Evolutionary conservation across 2,329 filamentous ascomycete species (phyloP), one percentile per base, ranked within the genome.

Genomic region (Xylaria polymorpha): DNA sequence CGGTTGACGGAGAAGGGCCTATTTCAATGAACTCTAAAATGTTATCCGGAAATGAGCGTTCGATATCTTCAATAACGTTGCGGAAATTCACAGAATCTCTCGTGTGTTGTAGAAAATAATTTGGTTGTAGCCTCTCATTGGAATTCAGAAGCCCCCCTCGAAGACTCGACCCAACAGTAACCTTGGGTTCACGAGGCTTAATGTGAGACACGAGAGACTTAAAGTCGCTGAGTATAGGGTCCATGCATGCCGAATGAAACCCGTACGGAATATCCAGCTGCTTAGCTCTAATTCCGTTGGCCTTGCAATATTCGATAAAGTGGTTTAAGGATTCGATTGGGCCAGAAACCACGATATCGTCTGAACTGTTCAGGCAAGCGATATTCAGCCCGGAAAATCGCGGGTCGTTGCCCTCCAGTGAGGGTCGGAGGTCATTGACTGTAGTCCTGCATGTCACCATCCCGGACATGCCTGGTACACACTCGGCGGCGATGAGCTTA

Each of bases 331-430:
- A 39, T 1, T 65, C 51, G 18, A 72, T 66, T 1, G 76, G 67
- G 0, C 79, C 77, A 50, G 74, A 73, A 6, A 80, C 67, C 14
- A 80, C 79, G 6, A 72, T 74, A 37, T 78, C 77, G 12, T 73
- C 70, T 1, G 72, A 72, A 15, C 77, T 74, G 53, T 80, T 81
- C 46, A 75, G 68, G 66, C 79, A 81, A 6, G 79, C 75, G 25
- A 81, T 69, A 20, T 48, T 25, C 5, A 77, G 35, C 4, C 61
- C 68, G 8, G 46, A n/a, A 32, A 72, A 64, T n/a, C 63, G 46
- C 15, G 57, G 12, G 25, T 56, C 53, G 46, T 61, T 35, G 5
- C 44, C n/a, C 7, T 48, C 46, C n/a, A 72, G 14, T 78, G 66
- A 14, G 69, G 25, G 6, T 14, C 64, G 12, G 66, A 64, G 14